Evolutionary conservation across 2,329 filamentous ascomycete species (phyloP).

Genomic region (Colletotrichum sp.): DNA sequence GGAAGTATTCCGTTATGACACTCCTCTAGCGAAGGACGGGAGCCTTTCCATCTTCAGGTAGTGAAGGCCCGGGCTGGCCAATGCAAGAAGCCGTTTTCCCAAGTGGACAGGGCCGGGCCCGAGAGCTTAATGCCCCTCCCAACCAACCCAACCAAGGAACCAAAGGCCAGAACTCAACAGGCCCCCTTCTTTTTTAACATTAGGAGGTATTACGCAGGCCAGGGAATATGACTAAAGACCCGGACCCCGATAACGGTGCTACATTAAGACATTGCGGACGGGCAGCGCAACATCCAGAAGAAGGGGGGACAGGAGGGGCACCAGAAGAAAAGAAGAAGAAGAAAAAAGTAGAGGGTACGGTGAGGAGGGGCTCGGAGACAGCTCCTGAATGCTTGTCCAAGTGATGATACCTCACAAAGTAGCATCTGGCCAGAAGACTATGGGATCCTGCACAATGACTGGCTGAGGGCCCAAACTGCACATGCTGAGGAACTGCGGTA

Average conservation of each 20-base stretch:
- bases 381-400: neutral
- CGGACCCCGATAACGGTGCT: neutral
- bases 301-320: neutral
- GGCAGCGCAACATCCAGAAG: neutral
- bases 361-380: neutral
- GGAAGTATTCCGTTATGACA: neutral
- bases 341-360: neutral
- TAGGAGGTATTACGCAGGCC: neutral
- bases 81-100: conserved; percentile 1
- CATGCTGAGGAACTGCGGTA: neutral
- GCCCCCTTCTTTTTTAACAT: neutral
- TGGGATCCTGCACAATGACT: conserved; percentile 6
- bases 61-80: neutral
- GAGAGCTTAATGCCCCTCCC: conserved; percentile 12
- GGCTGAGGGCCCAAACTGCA: neutral
- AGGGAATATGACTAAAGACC: neutral
- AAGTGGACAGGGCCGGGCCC: neutral
- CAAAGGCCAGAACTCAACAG: neutral
- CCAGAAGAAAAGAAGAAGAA: neutral
- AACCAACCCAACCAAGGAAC: neutral
- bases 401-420: neutral
- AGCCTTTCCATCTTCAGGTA: neutral
- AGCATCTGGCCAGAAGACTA: neutral
- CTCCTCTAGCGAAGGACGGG: neutral
- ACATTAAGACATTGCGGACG: neutral